A percentile compares a stretch with the other conserved stretches of the same genome.
phyloP scores from a whole-genome alignment of 805 yeast genomes.

The Starmera caribaea region DNA sequence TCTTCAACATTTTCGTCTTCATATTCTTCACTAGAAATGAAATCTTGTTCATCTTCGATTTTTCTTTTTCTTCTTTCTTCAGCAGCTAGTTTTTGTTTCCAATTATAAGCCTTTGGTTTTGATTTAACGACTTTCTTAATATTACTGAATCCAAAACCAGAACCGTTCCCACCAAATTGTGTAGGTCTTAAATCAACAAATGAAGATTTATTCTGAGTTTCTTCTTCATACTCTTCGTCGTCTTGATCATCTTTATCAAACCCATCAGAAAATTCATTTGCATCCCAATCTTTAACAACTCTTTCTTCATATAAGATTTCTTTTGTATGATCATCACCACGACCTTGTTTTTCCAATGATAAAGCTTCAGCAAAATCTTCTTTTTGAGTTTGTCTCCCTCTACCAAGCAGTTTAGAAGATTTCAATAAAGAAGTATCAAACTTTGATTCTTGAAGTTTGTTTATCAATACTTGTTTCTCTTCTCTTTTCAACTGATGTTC shows the following conservation, averaged over 20 bases:
- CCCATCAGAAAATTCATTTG: slow-evolving; percentile 21
- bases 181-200: slow-evolving; percentile 69
- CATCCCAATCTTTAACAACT: slow-evolving; percentile 53
- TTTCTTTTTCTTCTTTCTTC: slow-evolving; percentile 34
- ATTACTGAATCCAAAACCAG: slow-evolving; percentile 62
- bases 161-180: slow-evolving; percentile 48
- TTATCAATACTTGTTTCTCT: slow-evolving; percentile 70
- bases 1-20: slow-evolving; percentile 10
- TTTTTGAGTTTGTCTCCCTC: slow-evolving; percentile 55
- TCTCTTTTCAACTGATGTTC: slow-evolving; percentile 85
- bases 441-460: slow-evolving; percentile 52
- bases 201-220: slow-evolving; percentile 20
- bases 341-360: slow-evolving; percentile 61
- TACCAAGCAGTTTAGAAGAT: slow-evolving; percentile 72
- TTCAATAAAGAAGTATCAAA: slow-evolving; percentile 64
- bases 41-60: slow-evolving; percentile 54
- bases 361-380: slow-evolving; percentile 72
- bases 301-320: slow-evolving; percentile 64
- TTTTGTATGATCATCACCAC: slow-evolving; percentile 50
- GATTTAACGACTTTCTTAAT: slow-evolving; percentile 37
- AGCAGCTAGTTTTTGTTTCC: slow-evolving; percentile 52
- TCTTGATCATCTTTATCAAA: slow-evolving; percentile 13
- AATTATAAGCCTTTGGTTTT: slow-evolving; percentile 52
- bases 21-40: slow-evolving; percentile 28
- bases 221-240: slow-evolving; percentile 16